These are phyloP conservation scores for Lanmaoa pseudosensibilis DNA, from an alignment of 768 basidiomycete genomes.

Conservation along the genomic window DNA sequence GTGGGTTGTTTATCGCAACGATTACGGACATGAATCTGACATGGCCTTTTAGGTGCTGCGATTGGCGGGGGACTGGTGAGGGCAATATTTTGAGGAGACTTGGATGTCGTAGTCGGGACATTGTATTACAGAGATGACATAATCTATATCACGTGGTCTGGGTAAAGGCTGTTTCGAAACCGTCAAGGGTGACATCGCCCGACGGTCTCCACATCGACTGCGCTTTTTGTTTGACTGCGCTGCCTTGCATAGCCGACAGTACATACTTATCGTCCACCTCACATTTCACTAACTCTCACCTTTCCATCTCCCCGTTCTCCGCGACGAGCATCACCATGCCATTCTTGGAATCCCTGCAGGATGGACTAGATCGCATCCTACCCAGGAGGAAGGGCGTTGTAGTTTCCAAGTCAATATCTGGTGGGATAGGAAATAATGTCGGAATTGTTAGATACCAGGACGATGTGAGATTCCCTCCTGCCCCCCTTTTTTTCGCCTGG, in stretches of 20 bases:
- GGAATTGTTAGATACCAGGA: constrained; percentile 66
- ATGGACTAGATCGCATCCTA: constrained; percentile 33
- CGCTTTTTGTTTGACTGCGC: constrained; percentile 8
- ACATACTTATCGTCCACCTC: constrained; percentile 8
- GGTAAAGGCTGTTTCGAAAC: background rate
- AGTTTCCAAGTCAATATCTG: constrained; percentile 41
- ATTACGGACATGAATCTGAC: background rate
- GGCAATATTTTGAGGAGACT: constrained; percentile 45
- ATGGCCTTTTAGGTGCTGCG: constrained; percentile 41
- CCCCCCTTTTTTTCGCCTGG: background rate
- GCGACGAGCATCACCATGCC: constrained; percentile 18
- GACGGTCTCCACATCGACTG: constrained; percentile 3
- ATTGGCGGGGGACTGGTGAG: constrained; percentile 51
- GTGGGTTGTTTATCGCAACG: constrained; percentile 36
- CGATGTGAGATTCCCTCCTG: constrained; percentile 54
- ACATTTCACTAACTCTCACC: background rate
- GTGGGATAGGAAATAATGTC: constrained; percentile 59
- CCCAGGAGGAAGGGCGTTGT: constrained; percentile 14
- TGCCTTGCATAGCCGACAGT: constrained; percentile 14
- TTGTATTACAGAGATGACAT: constrained; percentile 11
- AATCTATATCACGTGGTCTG: constrained; percentile 28
- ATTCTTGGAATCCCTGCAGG: constrained; percentile 30
- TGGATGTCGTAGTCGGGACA: background rate
- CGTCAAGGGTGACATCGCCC: background rate
- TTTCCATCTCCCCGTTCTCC: background rate